These are phyloP conservation scores for Cystofilobasidium capitatum DNA, from an alignment of 768 basidiomycete species.

Conservation along the genomic window DNA sequence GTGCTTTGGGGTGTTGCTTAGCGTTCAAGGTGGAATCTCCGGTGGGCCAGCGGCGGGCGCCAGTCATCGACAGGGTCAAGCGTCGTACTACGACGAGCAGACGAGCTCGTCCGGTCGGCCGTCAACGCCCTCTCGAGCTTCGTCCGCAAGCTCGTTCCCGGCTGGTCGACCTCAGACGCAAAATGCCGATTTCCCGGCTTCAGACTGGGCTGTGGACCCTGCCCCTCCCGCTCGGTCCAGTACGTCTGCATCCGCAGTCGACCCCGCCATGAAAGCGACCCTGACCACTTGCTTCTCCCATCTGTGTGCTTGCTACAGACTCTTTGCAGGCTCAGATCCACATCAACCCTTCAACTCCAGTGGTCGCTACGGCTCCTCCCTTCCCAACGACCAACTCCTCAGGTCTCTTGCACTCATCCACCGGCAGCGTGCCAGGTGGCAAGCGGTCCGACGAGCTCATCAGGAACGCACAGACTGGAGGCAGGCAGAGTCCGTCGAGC, in stretches of 20 bases:
- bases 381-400: neutral
- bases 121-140: constrained; percentile 8
- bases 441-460: constrained; percentile 22
- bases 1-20: neutral
- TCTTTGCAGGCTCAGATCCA: constrained; percentile 15
- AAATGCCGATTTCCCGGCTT: constrained; percentile 18
- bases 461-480: constrained; percentile 12
- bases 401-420: neutral
- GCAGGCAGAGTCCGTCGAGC: constrained; percentile 7
- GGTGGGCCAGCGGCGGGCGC: too few species aligned
- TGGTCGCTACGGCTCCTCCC: neutral
- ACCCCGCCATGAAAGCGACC: too few species aligned
- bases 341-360: neutral
- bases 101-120: neutral
- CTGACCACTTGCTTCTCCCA: neutral
- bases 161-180: constrained; percentile 9
- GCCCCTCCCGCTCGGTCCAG: neutral
- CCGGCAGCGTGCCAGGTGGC: neutral
- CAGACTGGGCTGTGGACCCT: constrained; percentile 8
- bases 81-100: neutral
- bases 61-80: neutral
- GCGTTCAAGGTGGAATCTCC: neutral
- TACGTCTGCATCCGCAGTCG: neutral
- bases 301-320: neutral
- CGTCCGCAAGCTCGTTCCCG: neutral